Evolutionary conservation across 495 filamentous ascomycete species (phyloP).

Genomic region (Tetracladium marchalianum): DNA sequence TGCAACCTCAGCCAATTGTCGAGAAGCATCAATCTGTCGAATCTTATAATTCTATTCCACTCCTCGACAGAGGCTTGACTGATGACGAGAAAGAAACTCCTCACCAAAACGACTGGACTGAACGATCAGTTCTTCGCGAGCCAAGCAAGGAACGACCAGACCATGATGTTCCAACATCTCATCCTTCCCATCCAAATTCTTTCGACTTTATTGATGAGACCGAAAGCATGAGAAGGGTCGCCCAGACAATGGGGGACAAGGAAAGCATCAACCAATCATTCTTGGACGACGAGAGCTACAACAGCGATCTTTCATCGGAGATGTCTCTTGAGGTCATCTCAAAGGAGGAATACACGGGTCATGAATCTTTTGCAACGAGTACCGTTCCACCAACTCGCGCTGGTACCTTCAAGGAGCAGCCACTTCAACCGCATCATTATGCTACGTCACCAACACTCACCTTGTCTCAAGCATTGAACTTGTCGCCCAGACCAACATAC

Average conservation of each 20-base stretch:
- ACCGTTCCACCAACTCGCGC: conserved; percentile 34
- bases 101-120: conserved; percentile 11
- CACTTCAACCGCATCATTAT: conserved; percentile 54
- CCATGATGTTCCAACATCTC: conserved; percentile 16
- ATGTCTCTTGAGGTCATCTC: conserved; percentile 57
- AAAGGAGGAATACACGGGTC: conserved; percentile 20
- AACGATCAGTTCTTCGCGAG: conserved; percentile 15
- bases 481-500: conserved; percentile 28
- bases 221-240: conserved; percentile 46
- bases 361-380: conserved; percentile 20
- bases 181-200: conserved; percentile 29
- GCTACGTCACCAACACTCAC: conserved; percentile 77
- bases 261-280: conserved; percentile 45
- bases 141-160: conserved; percentile 14
- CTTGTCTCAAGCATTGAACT: conserved; percentile 42
- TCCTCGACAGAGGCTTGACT: conserved; percentile 63
- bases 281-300: conserved; percentile 53
- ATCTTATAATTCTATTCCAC: conserved; percentile 69
- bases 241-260: conserved; percentile 25
- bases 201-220: conserved; percentile 44
- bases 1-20: not conserved
- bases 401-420: conserved; percentile 24
- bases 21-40: conserved; percentile 10
- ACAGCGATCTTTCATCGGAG: conserved; percentile 74
- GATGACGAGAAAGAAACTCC: conserved; percentile 28